Evolutionary conservation across 805 yeast species (phyloP).

Genomic region (Maudiozyma saulgeensis): DNA sequence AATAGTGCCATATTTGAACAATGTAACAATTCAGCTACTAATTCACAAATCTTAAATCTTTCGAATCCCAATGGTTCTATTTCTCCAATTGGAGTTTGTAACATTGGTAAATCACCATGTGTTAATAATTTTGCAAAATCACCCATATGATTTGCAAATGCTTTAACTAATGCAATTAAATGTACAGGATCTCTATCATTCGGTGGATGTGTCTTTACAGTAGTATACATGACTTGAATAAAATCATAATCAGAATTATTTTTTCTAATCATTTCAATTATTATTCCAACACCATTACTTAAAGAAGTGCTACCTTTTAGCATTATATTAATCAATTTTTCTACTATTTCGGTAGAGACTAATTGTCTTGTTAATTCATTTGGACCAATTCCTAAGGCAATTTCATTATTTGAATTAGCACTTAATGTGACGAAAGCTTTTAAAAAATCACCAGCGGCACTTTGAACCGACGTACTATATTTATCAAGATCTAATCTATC

Average conservation of each 20-base stretch:
- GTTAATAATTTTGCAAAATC: slow-evolving; percentile 53
- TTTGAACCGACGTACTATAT: slow-evolving; percentile 61
- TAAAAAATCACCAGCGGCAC: slow-evolving; percentile 89
- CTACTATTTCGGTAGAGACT: slow-evolving; percentile 63
- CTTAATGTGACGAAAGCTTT: slow-evolving; percentile 90
- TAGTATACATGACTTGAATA: slow-evolving; percentile 72
- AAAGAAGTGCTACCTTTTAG: slow-evolving; percentile 75
- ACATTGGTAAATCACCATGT: slow-evolving; percentile 24
- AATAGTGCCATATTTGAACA: slow-evolving; percentile 93
- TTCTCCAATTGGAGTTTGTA: slow-evolving; percentile 36
- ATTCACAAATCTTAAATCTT: slow-evolving; percentile 82
- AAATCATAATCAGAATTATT: slow-evolving; percentile 92
- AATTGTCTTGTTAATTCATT: slow-evolving; percentile 86
- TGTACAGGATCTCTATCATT: slow-evolving; percentile 85
- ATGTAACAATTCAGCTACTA: slow-evolving; percentile 86
- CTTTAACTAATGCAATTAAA: slow-evolving; percentile 70
- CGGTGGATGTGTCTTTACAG: slow-evolving; percentile 85
- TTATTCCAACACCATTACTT: slow-evolving; percentile 86
- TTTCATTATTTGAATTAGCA: slow-evolving; percentile 81
- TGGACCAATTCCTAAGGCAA: slow-evolving; percentile 88
- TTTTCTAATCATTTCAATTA: slow-evolving; percentile 87
- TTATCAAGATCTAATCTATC: slow-evolving; percentile 51
- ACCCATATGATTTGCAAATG: slow-evolving; percentile 67
- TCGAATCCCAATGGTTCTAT: slow-evolving; percentile 86
- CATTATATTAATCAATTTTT: slow-evolving; percentile 65